A percentile compares a stretch with the other conserved stretches of the same genome.
Conservation (phyloP, 1,284 basidiomycete species). For the Papiliotrema fonsecae region DNA sequence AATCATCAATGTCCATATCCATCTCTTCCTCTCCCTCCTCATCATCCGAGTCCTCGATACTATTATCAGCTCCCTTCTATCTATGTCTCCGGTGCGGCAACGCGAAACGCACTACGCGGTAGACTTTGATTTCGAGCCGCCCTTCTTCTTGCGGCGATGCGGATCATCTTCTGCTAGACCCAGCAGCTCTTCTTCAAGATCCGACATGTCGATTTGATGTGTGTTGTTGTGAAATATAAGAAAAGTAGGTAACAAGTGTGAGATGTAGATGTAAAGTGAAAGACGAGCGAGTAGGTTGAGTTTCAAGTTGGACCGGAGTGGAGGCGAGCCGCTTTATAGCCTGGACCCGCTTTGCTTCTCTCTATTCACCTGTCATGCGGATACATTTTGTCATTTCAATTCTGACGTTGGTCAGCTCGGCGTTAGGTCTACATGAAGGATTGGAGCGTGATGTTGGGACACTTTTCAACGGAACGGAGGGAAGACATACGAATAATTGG, state of each 20-base stretch:
- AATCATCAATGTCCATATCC: constrained; percentile 34
- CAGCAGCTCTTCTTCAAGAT: constrained; percentile 47
- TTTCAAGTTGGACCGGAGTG: neutral
- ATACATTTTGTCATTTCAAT: neutral
- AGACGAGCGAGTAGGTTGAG: neutral
- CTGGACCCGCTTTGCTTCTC: no score
- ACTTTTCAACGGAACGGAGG: constrained; percentile 1
- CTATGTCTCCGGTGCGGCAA: constrained; percentile 3
- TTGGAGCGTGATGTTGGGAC: neutral
- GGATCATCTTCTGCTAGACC: constrained; percentile 47
- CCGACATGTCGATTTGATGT: constrained; percentile 36
- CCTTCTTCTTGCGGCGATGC: constrained; percentile 30
- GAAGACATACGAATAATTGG: constrained; percentile 90
- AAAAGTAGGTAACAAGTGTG: neutral
- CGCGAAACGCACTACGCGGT: constrained; percentile 31
- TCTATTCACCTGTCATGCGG: neutral
- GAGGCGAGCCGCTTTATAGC: neutral
- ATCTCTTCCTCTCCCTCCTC: constrained; percentile 19
- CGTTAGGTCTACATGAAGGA: neutral
- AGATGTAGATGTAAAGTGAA: neutral
- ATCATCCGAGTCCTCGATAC: constrained; percentile 27
- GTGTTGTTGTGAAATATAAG: neutral
- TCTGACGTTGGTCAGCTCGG: neutral
- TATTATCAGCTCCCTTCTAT: constrained; percentile 7
- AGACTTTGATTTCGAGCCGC: constrained; percentile 22